Conservation (phyloP, 2,329 filamentous ascomycete species). For the Pseudonectria buxi region DNA sequence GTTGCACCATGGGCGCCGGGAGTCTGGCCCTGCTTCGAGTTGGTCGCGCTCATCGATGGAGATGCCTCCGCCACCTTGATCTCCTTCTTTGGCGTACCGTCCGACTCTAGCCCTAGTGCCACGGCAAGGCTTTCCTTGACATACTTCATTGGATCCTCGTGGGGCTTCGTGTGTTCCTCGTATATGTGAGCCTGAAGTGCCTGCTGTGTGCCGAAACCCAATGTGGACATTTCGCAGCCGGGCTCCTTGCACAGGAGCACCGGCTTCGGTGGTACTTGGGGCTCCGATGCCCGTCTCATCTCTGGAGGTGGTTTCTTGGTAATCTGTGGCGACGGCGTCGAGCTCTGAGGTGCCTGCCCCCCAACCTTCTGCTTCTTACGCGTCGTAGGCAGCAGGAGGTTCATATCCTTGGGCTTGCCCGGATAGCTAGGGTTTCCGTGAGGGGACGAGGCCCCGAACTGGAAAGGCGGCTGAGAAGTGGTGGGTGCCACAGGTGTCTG, state of each 20-base stretch:
- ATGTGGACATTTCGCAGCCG: slow-evolving; percentile 45
- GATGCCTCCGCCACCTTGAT: slow-evolving; percentile 24
- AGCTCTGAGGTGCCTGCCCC: slow-evolving; percentile 30
- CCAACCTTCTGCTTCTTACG: slow-evolving; percentile 52
- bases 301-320: slow-evolving; percentile 43
- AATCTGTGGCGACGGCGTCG: slow-evolving; percentile 42
- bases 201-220: slow-evolving; percentile 49
- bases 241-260: slow-evolving; percentile 45
- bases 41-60: slow-evolving; percentile 33
- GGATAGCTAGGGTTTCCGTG: slow-evolving; percentile 54
- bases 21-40: slow-evolving; percentile 43
- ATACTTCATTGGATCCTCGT: slow-evolving; percentile 49
- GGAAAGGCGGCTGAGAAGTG: slow-evolving; percentile 49
- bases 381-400: slow-evolving; percentile 48
- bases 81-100: slow-evolving; percentile 37
- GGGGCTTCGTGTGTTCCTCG: slow-evolving; percentile 54
- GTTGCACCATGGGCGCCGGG: slow-evolving; percentile 37
- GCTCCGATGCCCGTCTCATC: slow-evolving; percentile 26
- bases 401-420: slow-evolving; percentile 44
- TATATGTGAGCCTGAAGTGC: slow-evolving; percentile 45
- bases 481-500: slow-evolving; percentile 52
- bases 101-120: slow-evolving; percentile 44
- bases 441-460: slow-evolving; percentile 49
- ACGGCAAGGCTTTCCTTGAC: slow-evolving; percentile 42
- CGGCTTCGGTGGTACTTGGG: slow-evolving; percentile 30